Conservation (phyloP, 2,329 filamentous ascomycete species). For the Fusarium chaquense region DNA sequence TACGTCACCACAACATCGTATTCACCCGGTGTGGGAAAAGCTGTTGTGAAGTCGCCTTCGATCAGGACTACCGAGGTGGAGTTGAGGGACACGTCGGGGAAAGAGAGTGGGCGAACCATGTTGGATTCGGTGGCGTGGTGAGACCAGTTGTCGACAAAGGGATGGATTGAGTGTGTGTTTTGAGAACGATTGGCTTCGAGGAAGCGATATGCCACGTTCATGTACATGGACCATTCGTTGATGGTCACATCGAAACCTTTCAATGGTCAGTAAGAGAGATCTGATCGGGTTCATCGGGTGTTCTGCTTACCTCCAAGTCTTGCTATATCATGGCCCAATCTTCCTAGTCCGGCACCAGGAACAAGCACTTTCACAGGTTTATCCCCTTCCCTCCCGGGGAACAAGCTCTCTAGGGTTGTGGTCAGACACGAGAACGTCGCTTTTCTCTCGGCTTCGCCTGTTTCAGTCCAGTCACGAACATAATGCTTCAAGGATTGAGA, state of each 20-base stretch:
- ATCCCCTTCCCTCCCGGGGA: conserved; percentile 42
- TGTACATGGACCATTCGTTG: conserved; percentile 70
- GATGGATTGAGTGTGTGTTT: conserved; percentile 55
- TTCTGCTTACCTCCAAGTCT: conserved; percentile 52
- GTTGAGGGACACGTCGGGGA: conserved; percentile 58
- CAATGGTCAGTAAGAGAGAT: background rate
- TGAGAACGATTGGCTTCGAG: conserved; percentile 52
- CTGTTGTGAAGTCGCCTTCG: conserved; percentile 68
- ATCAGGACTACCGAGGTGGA: conserved; percentile 58
- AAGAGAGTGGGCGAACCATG: conserved; percentile 59
- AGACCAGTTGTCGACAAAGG: conserved; percentile 68
- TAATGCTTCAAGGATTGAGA: conserved; percentile 68
- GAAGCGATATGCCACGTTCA: conserved; percentile 67
- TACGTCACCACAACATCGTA: conserved; percentile 67
- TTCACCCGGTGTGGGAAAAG: conserved; percentile 46
- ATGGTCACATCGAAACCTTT: conserved; percentile 63
- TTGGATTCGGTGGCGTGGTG: conserved; percentile 63
- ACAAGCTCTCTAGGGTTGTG: conserved; percentile 49
- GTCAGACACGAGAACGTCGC: conserved; percentile 57
- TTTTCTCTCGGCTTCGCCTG: conserved; percentile 61
- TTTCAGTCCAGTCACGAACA: conserved; percentile 67
- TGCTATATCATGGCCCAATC: conserved; percentile 65
- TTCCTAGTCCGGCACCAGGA: conserved; percentile 65
- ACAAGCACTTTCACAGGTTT: conserved; percentile 57
- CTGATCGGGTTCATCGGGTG: background rate